Evolutionary conservation across 805 yeast genomes (phyloP), one percentile per base, ranked within the genome.

Genomic region (Starmera pachycereana): DNA sequence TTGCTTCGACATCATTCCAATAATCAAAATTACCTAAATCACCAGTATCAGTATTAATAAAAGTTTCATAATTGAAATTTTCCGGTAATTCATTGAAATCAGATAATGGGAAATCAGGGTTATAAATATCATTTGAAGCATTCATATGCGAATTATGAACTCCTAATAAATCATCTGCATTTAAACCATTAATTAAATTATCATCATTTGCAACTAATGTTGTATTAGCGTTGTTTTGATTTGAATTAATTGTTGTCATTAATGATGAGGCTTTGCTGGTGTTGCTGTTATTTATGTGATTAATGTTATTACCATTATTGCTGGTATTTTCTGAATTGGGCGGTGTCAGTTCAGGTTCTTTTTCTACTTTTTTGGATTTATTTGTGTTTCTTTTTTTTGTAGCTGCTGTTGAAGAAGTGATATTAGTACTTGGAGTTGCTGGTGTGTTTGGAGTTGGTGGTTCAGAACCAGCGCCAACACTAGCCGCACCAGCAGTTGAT

Each of bases 1-100:
- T 59, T 8, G 68, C 60, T 39, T 64, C 68, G 29, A 65, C 71
- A 37, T 65, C 72, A 16, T 62, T 62, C 72, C 72, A 68, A 43
- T 57, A 61, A 34, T 58, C 69, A 41, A 62, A 53, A 39, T 43
- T 51, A 4, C 58, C 55, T 36, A 59, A 43, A 39, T 54, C 62
- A 47, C 43, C 63, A 37, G 53, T 60, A 41, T 63, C 69, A 9
- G 69, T 66, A 37, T 62, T 66, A 40, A 71, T 49, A 40, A 70
- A 62, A 5, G 66, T 60, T 44, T 69, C 69, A 46, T 68, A 60
- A 46, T 67, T 72, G 53, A 69, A 68, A 38, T 62, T 63, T 28
- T 50, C 62, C 25, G 54, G 38, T 29, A 61, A 50, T 34, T 64
- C 68, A 36, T 46, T 48, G 49, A 60, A 53, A 49, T 61, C 54